Evolutionary conservation across 768 basidiomycete species (phyloP).

Genomic region (Leccinum imitatum): DNA sequence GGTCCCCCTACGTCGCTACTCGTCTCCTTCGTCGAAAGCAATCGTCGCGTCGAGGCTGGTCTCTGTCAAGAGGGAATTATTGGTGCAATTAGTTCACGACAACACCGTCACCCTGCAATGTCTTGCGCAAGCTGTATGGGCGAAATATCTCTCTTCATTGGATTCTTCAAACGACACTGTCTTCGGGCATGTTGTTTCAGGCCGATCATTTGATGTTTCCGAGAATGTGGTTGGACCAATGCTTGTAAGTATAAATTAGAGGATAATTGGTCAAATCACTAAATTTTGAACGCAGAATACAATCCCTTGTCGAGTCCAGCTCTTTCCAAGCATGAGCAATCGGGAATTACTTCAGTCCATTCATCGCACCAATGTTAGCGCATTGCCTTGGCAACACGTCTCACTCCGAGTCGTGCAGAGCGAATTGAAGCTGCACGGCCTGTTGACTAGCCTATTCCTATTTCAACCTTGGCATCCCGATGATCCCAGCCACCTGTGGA

Average conservation of each 20-base stretch:
- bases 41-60: conserved; percentile 15
- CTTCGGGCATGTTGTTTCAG: conserved; percentile 49
- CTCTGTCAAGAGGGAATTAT: conserved; percentile 7
- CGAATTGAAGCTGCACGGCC: too few relatives aligned
- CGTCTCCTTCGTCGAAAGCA: conserved; percentile 11
- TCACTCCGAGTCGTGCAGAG: too few relatives aligned
- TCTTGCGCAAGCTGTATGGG: conserved; percentile 34
- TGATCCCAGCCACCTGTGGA: too few relatives aligned
- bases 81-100: conserved; percentile 16
- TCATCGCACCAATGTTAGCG: conserved; percentile 39
- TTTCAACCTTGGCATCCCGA: too few relatives aligned
- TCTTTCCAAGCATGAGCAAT: conserved; percentile 28
- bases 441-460: too few relatives aligned
- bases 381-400: conserved; percentile 42
- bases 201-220: conserved; percentile 39
- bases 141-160: conserved; percentile 27
- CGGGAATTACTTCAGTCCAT: conserved; percentile 37
- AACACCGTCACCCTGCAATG: conserved; percentile 38
- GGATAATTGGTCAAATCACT: too few relatives aligned
- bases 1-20: conserved; percentile 16
- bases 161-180: conserved; percentile 36
- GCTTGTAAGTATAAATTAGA: conserved; percentile 34
- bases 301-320: conserved; percentile 39
- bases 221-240: conserved; percentile 48
- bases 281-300: too few relatives aligned